These are phyloP conservation scores for Silene vulgaris DNA, from an alignment of 179 eudicot genomes.

Conservation along the genomic window DNA sequence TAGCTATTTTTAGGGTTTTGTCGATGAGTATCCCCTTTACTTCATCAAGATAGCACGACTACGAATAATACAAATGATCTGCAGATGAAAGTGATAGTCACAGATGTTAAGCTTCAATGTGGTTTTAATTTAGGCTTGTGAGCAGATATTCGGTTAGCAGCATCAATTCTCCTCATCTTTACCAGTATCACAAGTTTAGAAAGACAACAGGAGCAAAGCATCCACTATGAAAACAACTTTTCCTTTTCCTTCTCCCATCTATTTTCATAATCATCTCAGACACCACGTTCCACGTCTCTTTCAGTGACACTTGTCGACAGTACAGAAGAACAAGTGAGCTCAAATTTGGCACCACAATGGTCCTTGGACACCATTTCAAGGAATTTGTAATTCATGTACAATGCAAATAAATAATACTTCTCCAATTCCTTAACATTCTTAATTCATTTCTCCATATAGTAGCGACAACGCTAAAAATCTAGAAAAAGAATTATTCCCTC, in stretches of 20 bases:
- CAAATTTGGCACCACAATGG: constrained; percentile 1
- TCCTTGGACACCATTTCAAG: constrained; percentile 7
- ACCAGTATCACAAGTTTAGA: constrained; percentile 24
- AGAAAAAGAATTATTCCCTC: background rate
- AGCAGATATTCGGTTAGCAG: constrained; percentile 36
- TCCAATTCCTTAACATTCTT: background rate
- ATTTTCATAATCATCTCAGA: constrained; percentile 20
- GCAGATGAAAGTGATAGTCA: constrained; percentile 27
- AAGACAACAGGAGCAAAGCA: constrained; percentile 30
- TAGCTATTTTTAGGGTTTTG: constrained; percentile 24
- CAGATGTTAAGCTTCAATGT: constrained; percentile 26
- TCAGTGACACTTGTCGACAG: constrained; percentile 20
- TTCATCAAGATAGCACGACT: constrained; percentile 19
- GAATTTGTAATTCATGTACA: background rate
- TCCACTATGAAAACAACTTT: constrained; percentile 25
- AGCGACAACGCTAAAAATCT: background rate
- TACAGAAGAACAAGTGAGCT: constrained; percentile 14
- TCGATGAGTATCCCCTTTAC: constrained; percentile 29
- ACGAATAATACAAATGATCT: constrained; percentile 24
- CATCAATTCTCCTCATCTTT: constrained; percentile 36
- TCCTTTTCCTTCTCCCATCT: constrained; percentile 22
- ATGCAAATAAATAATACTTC: background rate
- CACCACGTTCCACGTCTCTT: background rate
- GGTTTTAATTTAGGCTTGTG: constrained; percentile 27
- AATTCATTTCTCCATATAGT: background rate